Percentiles rank a stretch among this genome's conserved stretches.
These are phyloP conservation scores for Arthrobotrys sphaeroides DNA, from an alignment of 2,329 filamentous ascomycete genomes.

Conservation along the genomic window DNA sequence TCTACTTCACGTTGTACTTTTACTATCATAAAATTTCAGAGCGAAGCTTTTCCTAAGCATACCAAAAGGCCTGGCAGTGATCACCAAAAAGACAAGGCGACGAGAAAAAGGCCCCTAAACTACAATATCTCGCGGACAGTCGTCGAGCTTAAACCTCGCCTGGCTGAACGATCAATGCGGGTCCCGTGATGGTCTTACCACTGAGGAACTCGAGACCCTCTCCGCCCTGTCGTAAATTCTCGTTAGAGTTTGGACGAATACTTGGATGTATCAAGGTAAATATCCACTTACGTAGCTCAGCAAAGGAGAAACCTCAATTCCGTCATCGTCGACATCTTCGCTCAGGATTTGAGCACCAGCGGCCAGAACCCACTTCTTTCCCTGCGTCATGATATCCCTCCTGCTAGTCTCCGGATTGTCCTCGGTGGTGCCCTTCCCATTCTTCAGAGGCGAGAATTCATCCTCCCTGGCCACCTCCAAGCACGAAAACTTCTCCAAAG, in stretches of 20 bases:
- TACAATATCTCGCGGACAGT: not conserved
- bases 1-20: not conserved
- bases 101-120: too few species aligned
- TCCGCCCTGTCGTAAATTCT: conserved; percentile 64
- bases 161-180: conserved; percentile 63
- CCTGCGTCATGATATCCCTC: conserved; percentile 87
- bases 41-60: not conserved
- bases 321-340: conserved; percentile 68
- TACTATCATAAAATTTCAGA: conserved; percentile 1
- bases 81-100: too few species aligned
- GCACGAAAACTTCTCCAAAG: conserved; percentile 88
- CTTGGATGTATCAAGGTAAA: not conserved
- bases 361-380: conserved; percentile 81
- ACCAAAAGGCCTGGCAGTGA: not conserved
- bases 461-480: conserved; percentile 97
- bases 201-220: conserved; percentile 70
- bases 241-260: not conserved
- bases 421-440: conserved; percentile 82
- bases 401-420: conserved; percentile 95
- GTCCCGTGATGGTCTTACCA: conserved; percentile 67
- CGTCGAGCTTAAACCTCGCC: conserved; percentile 3
- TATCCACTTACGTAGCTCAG: conserved; percentile 88
- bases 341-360: conserved; percentile 79
- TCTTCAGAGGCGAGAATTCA: conserved; percentile 98
- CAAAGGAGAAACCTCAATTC: conserved; percentile 89